Evolutionary conservation across 176 grass and related monocot species (phyloP).

Genomic region (Tillandsia fasciculata): DNA sequence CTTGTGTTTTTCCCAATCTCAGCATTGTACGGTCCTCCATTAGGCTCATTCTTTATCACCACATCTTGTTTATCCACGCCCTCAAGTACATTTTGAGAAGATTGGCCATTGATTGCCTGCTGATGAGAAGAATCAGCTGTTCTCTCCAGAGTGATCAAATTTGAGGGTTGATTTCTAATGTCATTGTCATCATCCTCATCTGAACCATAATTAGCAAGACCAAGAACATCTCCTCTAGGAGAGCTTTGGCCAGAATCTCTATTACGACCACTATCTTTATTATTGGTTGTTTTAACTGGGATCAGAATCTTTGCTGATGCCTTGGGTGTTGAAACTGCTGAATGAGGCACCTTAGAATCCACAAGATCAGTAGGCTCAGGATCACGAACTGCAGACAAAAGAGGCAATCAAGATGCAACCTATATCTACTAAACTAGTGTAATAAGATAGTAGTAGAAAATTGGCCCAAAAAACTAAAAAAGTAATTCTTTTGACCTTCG

Average conservation of each 20-base stretch:
- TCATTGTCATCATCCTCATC: constrained; percentile 46
- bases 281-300: constrained; percentile 30
- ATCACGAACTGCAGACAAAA: constrained; percentile 30
- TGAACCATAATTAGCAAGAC: constrained; percentile 92
- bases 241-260: constrained; percentile 26
- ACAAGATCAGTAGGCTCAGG: constrained; percentile 24
- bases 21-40: background rate
- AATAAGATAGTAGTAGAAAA: background rate
- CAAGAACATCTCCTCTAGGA: constrained; percentile 64
- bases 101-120: constrained; percentile 23
- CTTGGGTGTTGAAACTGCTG: constrained; percentile 33
- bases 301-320: constrained; percentile 32
- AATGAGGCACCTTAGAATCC: constrained; percentile 27
- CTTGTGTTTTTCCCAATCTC: background rate
- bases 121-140: constrained; percentile 24
- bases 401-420: constrained; percentile 18
- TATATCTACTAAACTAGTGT: background rate
- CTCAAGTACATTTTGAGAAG: constrained; percentile 17
- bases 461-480: background rate
- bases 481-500: constrained; percentile 45
- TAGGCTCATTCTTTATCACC: constrained; percentile 1
- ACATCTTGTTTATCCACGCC: constrained; percentile 18
- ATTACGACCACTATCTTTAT: constrained; percentile 14
- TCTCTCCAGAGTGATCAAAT: constrained; percentile 18
- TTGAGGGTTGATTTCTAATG: constrained; percentile 24